Conservation (phyloP, 108 stramenopile genomes). For the Fistulifera pelliculosa region DNA sequence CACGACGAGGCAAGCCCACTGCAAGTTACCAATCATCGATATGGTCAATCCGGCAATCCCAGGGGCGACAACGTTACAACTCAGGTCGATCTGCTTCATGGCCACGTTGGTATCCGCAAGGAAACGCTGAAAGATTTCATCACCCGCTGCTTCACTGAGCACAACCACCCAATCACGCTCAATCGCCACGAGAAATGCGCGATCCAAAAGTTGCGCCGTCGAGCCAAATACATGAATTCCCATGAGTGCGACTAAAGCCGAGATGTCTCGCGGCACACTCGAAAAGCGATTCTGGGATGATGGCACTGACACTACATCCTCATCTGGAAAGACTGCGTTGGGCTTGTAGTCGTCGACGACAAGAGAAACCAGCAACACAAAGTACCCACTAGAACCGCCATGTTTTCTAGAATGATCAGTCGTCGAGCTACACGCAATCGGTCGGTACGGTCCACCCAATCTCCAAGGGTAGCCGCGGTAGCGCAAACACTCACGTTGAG, state of each 20-base stretch:
- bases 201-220: conserved; percentile 27
- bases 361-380: conserved; percentile 23
- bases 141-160: conserved; percentile 23
- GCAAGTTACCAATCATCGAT: conserved; percentile 1
- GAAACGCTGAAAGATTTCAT: conserved; percentile 1
- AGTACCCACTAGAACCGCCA: conserved; percentile 33
- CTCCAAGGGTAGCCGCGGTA: conserved; percentile 25
- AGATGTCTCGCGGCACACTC: too few relatives aligned
- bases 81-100: conserved; percentile 58
- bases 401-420: conserved; percentile 38
- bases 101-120: conserved; percentile 46
- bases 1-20: conserved; percentile 31
- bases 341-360: conserved; percentile 1
- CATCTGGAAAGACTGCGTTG: too few relatives aligned
- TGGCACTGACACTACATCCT: too few relatives aligned
- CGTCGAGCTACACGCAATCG: conserved; percentile 30
- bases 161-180: conserved; percentile 68
- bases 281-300: too few relatives aligned
- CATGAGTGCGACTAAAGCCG: too few relatives aligned
- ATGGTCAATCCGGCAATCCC: conserved; percentile 34
- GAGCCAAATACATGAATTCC: conserved; percentile 48
- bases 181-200: conserved; percentile 40
- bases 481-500: conserved; percentile 20
- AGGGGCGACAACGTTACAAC: conserved; percentile 45
- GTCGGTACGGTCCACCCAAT: conserved; percentile 27